Evolutionary conservation across 345 rosid genomes (phyloP), one percentile per base, ranked within the genome.

Genomic region (Euphorbia peplus): DNA sequence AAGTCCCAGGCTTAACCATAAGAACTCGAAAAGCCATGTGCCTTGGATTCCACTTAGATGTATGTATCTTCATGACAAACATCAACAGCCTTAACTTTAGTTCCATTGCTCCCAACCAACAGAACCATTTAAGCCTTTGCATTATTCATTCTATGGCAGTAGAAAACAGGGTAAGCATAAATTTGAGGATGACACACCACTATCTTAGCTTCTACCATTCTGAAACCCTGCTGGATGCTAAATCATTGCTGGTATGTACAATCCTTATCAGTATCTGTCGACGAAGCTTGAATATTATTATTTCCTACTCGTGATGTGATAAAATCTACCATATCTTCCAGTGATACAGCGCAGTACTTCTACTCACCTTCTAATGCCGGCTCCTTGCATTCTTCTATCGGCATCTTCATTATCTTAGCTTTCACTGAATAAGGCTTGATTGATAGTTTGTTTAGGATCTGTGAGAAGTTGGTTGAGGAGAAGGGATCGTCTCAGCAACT

Each of bases 31-130:
- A 69, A n/a, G 72, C 65, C 29, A 60, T 18, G 37, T 70, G 66
- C 48, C 19, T 60, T 13, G 73, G 73, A 30, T 70, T 61, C 73
- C 73, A 70, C n/a, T 60, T 70, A 4, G 73, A 61, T 32, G 73
- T n/a, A n/a, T n/a, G n/a, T 70, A 54, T 69, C 67, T 15, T 37
- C n/a, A 48, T 70, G 72, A 50, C 73, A 70, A 4, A 70, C 32
- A 37, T 51, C 73, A 8, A 35, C 24, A 3, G 60, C 66, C n/a
- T 30, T 59, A 54, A 29, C 65, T 44, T 29, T 46, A 22, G 21
- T 59, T 30, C 13, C 9, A 14, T 29, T 42, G 28, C 8, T 13
- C 44, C 42, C 65, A 32, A 46, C 30, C 32, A 69, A 30, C 26
- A 58, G 56, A 59, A 69, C 72, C 30, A 69, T 26, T 10, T 69